Conservation (phyloP, 768 basidiomycete species). For the Russula dissimulans region DNA sequence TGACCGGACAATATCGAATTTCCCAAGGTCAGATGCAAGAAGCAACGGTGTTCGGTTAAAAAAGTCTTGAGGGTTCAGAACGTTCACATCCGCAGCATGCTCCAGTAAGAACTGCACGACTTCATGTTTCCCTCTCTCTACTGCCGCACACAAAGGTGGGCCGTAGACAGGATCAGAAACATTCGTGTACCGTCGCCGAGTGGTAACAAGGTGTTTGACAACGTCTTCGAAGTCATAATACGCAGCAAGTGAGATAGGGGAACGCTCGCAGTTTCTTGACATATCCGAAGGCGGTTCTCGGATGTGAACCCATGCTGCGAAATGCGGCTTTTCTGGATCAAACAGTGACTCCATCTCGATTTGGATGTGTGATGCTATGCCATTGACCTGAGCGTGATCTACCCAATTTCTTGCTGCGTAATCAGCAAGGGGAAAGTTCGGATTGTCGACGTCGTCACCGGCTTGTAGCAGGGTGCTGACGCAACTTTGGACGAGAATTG, state of each 20-base stretch:
- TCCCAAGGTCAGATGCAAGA: neutral
- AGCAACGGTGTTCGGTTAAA: too few species aligned
- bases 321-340: neutral
- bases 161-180: neutral
- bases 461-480: neutral
- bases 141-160: neutral
- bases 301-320: neutral
- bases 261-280: too few species aligned
- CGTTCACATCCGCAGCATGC: neutral
- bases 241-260: neutral
- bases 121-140: neutral
- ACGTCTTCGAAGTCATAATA: neutral
- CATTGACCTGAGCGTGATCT: neutral
- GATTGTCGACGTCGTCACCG: neutral
- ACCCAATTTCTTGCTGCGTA: neutral
- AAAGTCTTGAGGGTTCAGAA: neutral
- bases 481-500: neutral
- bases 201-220: neutral
- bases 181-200: neutral
- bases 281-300: too few species aligned
- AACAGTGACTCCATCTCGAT: neutral
- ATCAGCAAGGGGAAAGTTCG: neutral
- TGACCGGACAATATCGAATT: neutral
- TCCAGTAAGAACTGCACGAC: neutral
- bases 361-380: neutral